Base-by-base conservation (phyloP, 768 basidiomycete genomes). In the Pisolithus sp. region DNA sequence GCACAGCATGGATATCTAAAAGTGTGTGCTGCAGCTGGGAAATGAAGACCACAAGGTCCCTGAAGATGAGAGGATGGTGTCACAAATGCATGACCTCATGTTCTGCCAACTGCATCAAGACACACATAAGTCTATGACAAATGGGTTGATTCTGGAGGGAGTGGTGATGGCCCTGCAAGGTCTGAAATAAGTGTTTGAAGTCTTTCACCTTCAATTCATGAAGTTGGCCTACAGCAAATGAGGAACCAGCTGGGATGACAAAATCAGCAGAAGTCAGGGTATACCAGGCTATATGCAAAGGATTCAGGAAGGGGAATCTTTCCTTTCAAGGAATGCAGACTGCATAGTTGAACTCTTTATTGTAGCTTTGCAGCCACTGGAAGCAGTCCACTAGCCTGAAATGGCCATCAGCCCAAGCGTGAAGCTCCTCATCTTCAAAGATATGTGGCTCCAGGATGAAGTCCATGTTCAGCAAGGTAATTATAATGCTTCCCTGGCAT, bases 341-440 rank as follows among this genome's bases (percentile, higher is more conserved):
- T 5, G 46, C 37, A 36, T 41, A 53, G 13, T 39, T 18, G 42
- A 30, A 53, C 21, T 53, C 52, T n/a, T 39, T 47, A 18, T 38
- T 38, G 36, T 39, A 53, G 30, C 10, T 18, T 20, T 53, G 52
- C 2, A 39, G 52, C 52, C 52, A 53, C 24, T 53, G 52, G 24
- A 53, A 53, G 21, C 52, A 53, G 31, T 53, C 37, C 3, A 48
- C 24, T 5, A 41, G 15, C 15, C 38, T 38, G 24, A 53, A 53
- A 13, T 21, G 46, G 5, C 52, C 52, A 48, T 53, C 46, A 10
- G 46, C 52, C 38, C 38, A 8, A 9, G 52, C 37, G 7, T 26
- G 9, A 28, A 48, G 28, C 23, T 53, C 46, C 24, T 54, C 30
- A 21, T 41, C 18, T 10, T 41, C 18, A 9, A 41, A 41, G 21